These are phyloP conservation scores for Cryptosporidium baileyi DNA, from an alignment of 169 alveolate species.

Conservation along the genomic window DNA sequence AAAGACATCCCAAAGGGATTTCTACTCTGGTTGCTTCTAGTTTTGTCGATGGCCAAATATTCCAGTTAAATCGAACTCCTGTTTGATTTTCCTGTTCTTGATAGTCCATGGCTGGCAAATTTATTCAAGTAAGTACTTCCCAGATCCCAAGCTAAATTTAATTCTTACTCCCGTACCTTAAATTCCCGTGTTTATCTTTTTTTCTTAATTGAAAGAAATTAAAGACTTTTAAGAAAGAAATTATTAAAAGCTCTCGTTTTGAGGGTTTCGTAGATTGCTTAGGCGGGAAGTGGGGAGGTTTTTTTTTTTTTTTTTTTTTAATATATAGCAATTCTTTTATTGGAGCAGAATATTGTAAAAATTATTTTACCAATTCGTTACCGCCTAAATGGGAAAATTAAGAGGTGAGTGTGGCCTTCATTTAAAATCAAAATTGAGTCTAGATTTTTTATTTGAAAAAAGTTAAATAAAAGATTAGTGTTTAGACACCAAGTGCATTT, in stretches of 20 bases:
- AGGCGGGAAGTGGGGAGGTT: slow-evolving; percentile 71
- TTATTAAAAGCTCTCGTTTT: background rate
- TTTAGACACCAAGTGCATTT: too few relatives aligned
- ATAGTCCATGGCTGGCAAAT: slow-evolving; percentile 74
- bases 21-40: slow-evolving; percentile 93
- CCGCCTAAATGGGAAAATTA: too few relatives aligned
- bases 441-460: too few relatives aligned
- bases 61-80: slow-evolving; percentile 98
- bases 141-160: background rate
- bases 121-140: background rate
- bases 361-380: too few relatives aligned
- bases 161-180: background rate
- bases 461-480: too few relatives aligned
- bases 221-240: slow-evolving; percentile 1
- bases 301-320: too few relatives aligned
- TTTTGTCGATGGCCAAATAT: slow-evolving; percentile 95
- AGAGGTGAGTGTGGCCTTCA: too few relatives aligned
- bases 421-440: too few relatives aligned
- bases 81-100: slow-evolving; percentile 85
- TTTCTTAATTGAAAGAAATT: background rate
- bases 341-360: too few relatives aligned
- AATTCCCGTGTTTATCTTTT: background rate
- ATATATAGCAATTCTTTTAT: too few relatives aligned
- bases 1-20: slow-evolving; percentile 94
- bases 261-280: slow-evolving; percentile 62